These are phyloP conservation scores for Tubosaeta brunneosetosa DNA, from an alignment of 768 basidiomycete genomes.

Conservation along the genomic window DNA sequence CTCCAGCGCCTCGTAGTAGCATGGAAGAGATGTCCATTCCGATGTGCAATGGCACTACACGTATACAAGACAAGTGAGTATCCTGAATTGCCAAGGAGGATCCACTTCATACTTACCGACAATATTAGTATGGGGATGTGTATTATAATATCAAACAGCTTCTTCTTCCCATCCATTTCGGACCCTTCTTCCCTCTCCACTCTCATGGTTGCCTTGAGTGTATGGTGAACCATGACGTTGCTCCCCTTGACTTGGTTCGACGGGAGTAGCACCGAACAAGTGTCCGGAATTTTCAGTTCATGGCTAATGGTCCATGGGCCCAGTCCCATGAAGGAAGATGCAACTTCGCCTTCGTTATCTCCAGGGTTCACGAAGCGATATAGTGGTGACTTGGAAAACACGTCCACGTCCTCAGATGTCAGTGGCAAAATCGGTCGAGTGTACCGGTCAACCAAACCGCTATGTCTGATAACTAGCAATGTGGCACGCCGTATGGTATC, in stretches of 20 bases:
- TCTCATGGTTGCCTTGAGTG: constrained; percentile 75
- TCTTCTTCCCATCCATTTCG: constrained; percentile 71
- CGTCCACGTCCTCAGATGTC: constrained; percentile 60
- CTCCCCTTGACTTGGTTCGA: constrained; percentile 59
- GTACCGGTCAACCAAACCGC: constrained; percentile 39
- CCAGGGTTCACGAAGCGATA: constrained; percentile 44
- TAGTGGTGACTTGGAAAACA: constrained; percentile 64
- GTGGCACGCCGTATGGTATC: constrained; percentile 58
- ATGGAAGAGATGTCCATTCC: constrained; percentile 74
- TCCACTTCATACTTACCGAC: constrained; percentile 51
- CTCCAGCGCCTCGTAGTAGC: constrained; percentile 47
- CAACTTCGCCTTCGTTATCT: constrained; percentile 51
- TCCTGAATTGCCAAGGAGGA: neutral
- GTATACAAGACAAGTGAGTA: neutral
- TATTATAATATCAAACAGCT: constrained; percentile 82
- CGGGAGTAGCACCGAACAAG: constrained; percentile 60
- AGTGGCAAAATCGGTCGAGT: constrained; percentile 71
- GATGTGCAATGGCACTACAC: constrained; percentile 75
- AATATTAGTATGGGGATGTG: constrained; percentile 84
- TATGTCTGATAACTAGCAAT: constrained; percentile 57
- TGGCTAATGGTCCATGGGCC: constrained; percentile 87
- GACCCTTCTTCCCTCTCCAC: constrained; percentile 71
- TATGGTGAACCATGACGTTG: constrained; percentile 71
- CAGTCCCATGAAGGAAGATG: constrained; percentile 61
- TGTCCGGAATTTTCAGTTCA: constrained; percentile 61